These are phyloP conservation scores for Euphorbia lathyris DNA, from an alignment of 345 rosid genomes.

Conservation along the genomic window DNA sequence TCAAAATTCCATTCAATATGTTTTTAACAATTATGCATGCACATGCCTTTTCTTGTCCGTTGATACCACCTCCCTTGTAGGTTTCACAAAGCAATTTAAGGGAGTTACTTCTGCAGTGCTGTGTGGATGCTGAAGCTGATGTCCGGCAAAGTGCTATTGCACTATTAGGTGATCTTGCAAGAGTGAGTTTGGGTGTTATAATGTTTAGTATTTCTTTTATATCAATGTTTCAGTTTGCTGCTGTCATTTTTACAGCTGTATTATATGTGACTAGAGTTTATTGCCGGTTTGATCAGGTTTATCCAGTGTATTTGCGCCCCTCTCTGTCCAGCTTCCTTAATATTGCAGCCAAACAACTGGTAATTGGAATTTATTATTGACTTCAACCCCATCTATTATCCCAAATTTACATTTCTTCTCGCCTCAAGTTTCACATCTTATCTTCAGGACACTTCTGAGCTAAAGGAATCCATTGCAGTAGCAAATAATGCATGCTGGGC, in stretches of 20 bases:
- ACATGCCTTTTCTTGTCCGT: not conserved
- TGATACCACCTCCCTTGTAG: not conserved
- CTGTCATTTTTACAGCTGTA: not conserved
- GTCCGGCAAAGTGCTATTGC: constrained; percentile 7
- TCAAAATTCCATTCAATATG: not conserved
- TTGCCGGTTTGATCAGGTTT: constrained; percentile 23
- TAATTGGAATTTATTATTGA: not conserved
- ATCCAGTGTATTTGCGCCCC: constrained; percentile 18
- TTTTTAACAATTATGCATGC: not conserved
- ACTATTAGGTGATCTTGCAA: constrained; percentile 5
- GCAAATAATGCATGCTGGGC: constrained; percentile 21
- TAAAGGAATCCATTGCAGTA: constrained; percentile 1
- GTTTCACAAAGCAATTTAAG: constrained; percentile 6
- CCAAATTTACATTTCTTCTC: not conserved
- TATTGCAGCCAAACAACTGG: constrained; percentile 6
- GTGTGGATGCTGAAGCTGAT: constrained; percentile 5
- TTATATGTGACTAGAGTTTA: not conserved
- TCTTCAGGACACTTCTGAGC: constrained; percentile 1
- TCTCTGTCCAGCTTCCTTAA: constrained; percentile 41
- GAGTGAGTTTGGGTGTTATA: not conserved
- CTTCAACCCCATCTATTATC: not conserved
- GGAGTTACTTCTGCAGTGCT: constrained; percentile 3
- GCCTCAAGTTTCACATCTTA: not conserved
- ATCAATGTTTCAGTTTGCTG: not conserved
- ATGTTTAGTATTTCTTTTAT: not conserved